A percentile compares a stretch with the other conserved stretches of the same genome.
Conservation (phyloP, 1,284 basidiomycete genomes). For the Coniophora puteana region DNA sequence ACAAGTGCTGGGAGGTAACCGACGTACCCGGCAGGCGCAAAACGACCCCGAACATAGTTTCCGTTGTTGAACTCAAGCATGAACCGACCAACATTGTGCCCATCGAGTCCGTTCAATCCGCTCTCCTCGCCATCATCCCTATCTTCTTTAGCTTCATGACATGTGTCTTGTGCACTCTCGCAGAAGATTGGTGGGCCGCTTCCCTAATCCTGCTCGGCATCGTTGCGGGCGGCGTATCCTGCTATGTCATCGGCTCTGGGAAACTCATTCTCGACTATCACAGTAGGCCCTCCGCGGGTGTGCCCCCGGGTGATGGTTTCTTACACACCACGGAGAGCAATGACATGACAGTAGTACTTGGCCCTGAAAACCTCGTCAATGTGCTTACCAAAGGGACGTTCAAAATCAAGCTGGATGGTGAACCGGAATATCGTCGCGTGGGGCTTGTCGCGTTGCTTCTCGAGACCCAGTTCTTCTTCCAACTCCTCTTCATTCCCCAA, state of each 20-base stretch:
- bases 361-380: conserved; percentile 24
- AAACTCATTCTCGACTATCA: conserved; percentile 10
- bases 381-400: conserved; percentile 25
- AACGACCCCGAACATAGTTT: conserved; percentile 9
- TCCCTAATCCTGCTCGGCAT: conserved; percentile 28
- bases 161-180: conserved; percentile 17
- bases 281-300: conserved; percentile 3
- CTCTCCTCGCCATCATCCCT: conserved; percentile 19
- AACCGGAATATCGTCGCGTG: conserved; percentile 10
- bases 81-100: conserved; percentile 1
- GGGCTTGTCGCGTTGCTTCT: conserved; percentile 21
- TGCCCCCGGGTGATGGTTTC: conserved; percentile 18
- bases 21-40: conserved; percentile 10
- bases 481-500: conserved; percentile 25
- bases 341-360: conserved; percentile 21
- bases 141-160: conserved; percentile 19
- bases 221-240: conserved; percentile 21
- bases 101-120: conserved; percentile 2
- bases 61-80: conserved; percentile 17
- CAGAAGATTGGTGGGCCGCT: conserved; percentile 22
- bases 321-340: conserved; percentile 9
- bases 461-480: conserved; percentile 20
- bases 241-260: conserved; percentile 17
- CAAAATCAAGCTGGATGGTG: conserved; percentile 1
- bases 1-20: not conserved